Percentiles rank a stretch among this genome's conserved stretches.
Conservation (phyloP, 108 stramenopile species). For the Discostella stelligeroides region DNA sequence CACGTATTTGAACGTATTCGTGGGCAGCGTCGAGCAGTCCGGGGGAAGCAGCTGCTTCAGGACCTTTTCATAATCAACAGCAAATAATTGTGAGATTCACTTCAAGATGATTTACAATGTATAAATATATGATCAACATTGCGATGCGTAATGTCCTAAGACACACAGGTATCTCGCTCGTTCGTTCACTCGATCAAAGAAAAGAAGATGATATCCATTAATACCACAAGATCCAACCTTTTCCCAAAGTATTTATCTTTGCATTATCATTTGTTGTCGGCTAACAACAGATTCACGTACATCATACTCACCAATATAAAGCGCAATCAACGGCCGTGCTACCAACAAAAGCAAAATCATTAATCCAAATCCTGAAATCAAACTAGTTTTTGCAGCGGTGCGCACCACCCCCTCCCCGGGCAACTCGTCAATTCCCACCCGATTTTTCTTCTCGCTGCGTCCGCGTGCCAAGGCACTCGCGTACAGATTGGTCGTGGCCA, state of each 20-base stretch:
- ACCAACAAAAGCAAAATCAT: slow-evolving; percentile 67
- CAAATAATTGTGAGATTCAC: neutral
- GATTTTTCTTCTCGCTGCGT: slow-evolving; percentile 28
- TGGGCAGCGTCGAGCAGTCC: slow-evolving; percentile 73
- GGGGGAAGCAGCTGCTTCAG: slow-evolving; percentile 64
- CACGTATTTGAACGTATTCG: slow-evolving; percentile 84
- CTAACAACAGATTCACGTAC: slow-evolving; percentile 5
- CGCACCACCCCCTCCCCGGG: slow-evolving; percentile 73
- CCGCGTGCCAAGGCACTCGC: slow-evolving; percentile 66
- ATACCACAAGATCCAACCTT: neutral
- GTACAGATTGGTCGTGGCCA: slow-evolving; percentile 88
- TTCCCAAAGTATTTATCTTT: neutral
- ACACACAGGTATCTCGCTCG: no score
- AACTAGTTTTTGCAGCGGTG: slow-evolving; percentile 68
- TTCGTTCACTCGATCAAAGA: no score
- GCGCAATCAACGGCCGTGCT: slow-evolving; percentile 65
- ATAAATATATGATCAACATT: no score
- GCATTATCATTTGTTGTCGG: neutral
- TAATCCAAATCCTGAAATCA: slow-evolving; percentile 71
- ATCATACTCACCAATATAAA: slow-evolving; percentile 75
- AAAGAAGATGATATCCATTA: neutral
- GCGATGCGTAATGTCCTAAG: no score
- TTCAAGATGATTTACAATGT: no score
- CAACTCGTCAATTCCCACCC: slow-evolving; percentile 17
- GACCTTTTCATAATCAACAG: slow-evolving; percentile 28